Percentiles rank a stretch among this genome's conserved stretches.
Evolutionary conservation across 768 basidiomycete genomes (phyloP).

Genomic region (Tricholomella constricta): DNA sequence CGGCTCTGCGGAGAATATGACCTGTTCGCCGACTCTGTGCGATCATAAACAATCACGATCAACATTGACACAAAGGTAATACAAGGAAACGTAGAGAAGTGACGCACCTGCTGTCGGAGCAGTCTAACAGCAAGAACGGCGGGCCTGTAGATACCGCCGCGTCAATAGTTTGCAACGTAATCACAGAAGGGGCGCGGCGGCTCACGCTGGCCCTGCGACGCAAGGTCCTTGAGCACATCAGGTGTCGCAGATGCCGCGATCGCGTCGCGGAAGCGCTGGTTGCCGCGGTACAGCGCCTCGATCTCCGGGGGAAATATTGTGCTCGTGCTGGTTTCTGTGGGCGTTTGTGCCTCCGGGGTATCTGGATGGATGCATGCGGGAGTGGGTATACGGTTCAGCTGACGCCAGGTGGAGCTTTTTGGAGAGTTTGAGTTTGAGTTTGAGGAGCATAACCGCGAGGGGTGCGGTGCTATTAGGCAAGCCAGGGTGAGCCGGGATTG

Average conservation of each 20-base stretch:
- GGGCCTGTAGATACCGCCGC: conserved; percentile 20
- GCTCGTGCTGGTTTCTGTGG: background rate
- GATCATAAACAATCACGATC: background rate
- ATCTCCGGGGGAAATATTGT: conserved; percentile 15
- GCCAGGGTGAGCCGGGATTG: background rate
- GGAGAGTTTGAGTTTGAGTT: background rate
- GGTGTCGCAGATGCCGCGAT: conserved; percentile 16
- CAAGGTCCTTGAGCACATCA: conserved; percentile 14
- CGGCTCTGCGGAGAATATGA: conserved; percentile 39
- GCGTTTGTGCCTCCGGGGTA: background rate
- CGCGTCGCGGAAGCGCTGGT: conserved; percentile 17
- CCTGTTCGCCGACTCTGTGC: conserved; percentile 33
- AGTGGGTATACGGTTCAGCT: conserved; percentile 17
- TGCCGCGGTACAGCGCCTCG: conserved; percentile 18
- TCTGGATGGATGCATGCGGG: conserved; percentile 10
- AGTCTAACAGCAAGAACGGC: conserved; percentile 42
- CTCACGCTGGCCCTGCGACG: conserved; percentile 17
- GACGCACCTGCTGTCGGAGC: conserved; percentile 35
- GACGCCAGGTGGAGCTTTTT: conserved; percentile 12
- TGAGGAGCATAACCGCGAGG: background rate
- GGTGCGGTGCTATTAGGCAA: too few species aligned
- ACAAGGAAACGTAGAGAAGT: too few species aligned
- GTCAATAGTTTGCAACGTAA: background rate
- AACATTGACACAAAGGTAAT: background rate
- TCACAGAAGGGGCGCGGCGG: background rate